Conservation (phyloP, 805 yeast genomes). For the Candida nonsorbophila region DNA sequence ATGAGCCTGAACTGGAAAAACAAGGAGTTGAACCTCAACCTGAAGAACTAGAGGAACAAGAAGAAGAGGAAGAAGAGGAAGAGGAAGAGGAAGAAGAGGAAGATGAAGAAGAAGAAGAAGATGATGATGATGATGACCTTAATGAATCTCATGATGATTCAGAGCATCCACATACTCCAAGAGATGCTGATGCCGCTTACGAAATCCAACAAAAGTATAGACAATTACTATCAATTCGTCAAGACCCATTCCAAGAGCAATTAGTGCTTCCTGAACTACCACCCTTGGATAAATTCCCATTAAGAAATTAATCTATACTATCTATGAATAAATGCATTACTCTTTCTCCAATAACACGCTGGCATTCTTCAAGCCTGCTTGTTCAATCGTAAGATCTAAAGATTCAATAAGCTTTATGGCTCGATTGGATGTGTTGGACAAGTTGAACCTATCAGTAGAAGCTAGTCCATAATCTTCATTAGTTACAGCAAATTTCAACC, state of each 20-base stretch:
- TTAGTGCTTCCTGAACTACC: constrained; percentile 10
- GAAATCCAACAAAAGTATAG: constrained; percentile 9
- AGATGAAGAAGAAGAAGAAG: constrained; percentile 5
- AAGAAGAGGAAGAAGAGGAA: constrained; percentile 5
- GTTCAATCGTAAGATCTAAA: constrained; percentile 57
- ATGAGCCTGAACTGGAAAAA: constrained; percentile 3
- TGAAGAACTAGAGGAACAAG: constrained; percentile 6
- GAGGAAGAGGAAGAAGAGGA: constrained; percentile 4
- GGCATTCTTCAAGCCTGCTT: constrained; percentile 79
- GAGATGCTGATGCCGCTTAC: constrained; percentile 7
- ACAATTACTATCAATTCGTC: constrained; percentile 5
- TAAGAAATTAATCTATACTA: neutral
- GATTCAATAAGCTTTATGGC: constrained; percentile 51
- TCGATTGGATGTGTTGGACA: constrained; percentile 29
- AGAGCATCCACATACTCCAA: neutral
- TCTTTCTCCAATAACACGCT: constrained; percentile 63
- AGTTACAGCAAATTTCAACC: constrained; percentile 55
- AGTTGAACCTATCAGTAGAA: constrained; percentile 20
- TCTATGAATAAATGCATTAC: constrained; percentile 4
- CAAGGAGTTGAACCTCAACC: no score
- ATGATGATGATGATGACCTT: constrained; percentile 4
- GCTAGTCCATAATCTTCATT: constrained; percentile 51
- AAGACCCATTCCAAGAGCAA: constrained; percentile 3
- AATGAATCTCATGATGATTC: constrained; percentile 4
- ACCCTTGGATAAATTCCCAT: constrained; percentile 15